Evolutionary conservation across 257 asterid genomes (phyloP).

Genomic region (Haberlea rhodopensis): DNA sequence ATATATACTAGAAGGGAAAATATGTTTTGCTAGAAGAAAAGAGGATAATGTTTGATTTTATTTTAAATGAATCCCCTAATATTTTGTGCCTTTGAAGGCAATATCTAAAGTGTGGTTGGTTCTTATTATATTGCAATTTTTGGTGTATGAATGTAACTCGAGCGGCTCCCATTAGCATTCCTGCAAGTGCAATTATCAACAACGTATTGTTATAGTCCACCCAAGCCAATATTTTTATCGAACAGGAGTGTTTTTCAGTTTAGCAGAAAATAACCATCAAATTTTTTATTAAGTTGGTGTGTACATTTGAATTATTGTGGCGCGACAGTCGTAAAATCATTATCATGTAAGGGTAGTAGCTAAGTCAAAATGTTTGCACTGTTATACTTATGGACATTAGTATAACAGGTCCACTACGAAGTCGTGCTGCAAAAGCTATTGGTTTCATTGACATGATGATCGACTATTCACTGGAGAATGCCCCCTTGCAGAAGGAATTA

Average conservation of each 20-base stretch:
- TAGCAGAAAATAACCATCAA: background rate
- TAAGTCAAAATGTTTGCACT: background rate
- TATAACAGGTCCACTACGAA: conserved; percentile 79
- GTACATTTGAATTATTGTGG: background rate
- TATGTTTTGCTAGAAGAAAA: background rate
- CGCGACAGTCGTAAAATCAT: background rate
- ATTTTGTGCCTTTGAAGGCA: background rate
- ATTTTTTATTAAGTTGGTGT: too few species aligned
- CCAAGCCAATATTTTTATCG: too few species aligned
- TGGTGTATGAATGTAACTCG: background rate
- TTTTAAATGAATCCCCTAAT: background rate
- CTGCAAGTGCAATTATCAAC: too few species aligned
- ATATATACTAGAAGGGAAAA: background rate
- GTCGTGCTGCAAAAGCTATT: conserved; percentile 99
- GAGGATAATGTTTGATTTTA: background rate
- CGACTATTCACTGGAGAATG: conserved; percentile 81
- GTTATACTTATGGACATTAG: background rate
- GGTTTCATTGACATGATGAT: conserved; percentile 99
- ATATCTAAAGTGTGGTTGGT: background rate
- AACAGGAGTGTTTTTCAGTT: too few species aligned
- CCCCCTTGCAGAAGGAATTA: conserved; percentile 92
- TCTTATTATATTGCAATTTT: background rate
- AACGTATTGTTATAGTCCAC: too few species aligned
- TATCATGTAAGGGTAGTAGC: background rate
- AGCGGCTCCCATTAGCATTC: background rate